phyloP scores from a whole-genome alignment of 176 grass and related monocot genomes.

The Avena eriantha region DNA sequence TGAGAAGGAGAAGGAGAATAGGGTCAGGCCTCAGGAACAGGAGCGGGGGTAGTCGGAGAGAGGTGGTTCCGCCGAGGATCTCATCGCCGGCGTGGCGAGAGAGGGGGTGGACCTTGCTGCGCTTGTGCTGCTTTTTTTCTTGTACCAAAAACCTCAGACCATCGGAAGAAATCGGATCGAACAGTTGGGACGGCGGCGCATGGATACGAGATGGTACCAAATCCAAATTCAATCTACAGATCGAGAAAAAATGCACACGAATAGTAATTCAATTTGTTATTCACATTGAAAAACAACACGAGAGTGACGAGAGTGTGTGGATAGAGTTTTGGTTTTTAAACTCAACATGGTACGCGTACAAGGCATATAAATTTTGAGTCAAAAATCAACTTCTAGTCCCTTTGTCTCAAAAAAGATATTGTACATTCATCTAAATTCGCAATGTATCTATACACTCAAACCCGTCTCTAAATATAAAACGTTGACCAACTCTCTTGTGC shows the following conservation, averaged over 20 bases:
- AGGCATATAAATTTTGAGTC: no score
- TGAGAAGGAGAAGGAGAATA: slow-evolving; percentile 19
- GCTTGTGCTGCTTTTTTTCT: not conserved
- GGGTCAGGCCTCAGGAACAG: slow-evolving; percentile 21
- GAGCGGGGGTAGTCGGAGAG: slow-evolving; percentile 31
- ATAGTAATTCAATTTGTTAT: no score
- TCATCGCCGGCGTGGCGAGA: slow-evolving; percentile 31
- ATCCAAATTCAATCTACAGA: not conserved
- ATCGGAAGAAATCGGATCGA: not conserved
- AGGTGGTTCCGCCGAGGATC: slow-evolving; percentile 9
- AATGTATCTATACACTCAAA: no score
- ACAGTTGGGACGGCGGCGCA: not conserved
- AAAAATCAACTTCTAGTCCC: no score
- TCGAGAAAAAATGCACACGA: not conserved
- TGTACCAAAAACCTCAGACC: not conserved
- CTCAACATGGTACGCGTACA: no score
- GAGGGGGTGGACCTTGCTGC: not conserved
- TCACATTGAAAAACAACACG: no score
- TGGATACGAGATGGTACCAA: not conserved
- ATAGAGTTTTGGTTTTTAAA: no score
- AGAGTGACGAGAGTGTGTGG: no score
- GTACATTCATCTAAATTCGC: no score
- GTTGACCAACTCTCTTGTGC: no score
- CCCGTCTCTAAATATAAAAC: no score
- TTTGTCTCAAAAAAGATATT: no score